Percentiles rank a stretch among this genome's conserved stretches.
These are phyloP conservation scores for Sporothrix curviconia DNA, from an alignment of 2,329 filamentous ascomycete genomes.

Conservation along the genomic window DNA sequence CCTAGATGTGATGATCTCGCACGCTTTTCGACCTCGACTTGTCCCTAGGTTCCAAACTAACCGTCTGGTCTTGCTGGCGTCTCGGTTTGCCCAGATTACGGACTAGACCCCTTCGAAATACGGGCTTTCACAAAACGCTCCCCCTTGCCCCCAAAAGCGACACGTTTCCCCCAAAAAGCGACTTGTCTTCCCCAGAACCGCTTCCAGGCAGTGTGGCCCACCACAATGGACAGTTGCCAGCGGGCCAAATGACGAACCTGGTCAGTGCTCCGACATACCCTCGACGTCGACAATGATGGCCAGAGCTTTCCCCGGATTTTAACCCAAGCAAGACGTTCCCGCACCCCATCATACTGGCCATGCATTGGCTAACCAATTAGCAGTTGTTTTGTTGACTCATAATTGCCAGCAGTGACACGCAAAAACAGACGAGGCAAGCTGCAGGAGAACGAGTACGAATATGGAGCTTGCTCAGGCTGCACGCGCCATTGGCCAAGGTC, in stretches of 20 bases:
- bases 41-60: too few relatives aligned
- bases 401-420: background rate
- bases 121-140: too few relatives aligned
- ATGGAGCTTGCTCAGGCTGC: background rate
- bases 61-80: too few relatives aligned
- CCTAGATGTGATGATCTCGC: too few relatives aligned
- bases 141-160: too few relatives aligned
- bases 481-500: background rate
- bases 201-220: background rate
- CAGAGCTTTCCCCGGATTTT: constrained; percentile 7
- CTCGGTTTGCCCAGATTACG: too few relatives aligned
- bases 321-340: background rate
- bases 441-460: too few relatives aligned
- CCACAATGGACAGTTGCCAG: background rate
- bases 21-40: too few relatives aligned
- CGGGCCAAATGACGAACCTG: constrained; percentile 9
- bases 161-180: too few relatives aligned
- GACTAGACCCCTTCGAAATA: too few relatives aligned
- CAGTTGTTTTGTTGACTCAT: background rate
- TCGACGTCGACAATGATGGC: background rate
- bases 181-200: too few relatives aligned
- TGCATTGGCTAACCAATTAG: background rate
- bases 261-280: constrained; percentile 7
- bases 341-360: background rate
- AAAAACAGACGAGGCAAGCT: background rate